phyloP scores from a whole-genome alignment of 148 eudicot species.

The Pouteria glomerata region DNA sequence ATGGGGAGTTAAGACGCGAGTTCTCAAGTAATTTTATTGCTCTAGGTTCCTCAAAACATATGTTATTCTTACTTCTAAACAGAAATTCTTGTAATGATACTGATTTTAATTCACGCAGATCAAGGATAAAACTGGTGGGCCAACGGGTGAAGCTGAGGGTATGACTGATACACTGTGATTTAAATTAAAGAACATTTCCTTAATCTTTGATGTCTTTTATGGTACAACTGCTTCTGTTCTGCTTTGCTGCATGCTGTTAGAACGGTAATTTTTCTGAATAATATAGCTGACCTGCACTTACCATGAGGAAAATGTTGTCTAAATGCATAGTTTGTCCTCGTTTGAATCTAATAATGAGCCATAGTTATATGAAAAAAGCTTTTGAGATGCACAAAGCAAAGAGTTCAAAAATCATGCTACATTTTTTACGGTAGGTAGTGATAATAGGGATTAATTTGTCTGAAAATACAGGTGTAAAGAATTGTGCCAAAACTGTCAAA shows the following conservation, averaged over 20 bases:
- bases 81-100: neutral
- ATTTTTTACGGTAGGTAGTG: neutral
- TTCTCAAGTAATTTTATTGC: constrained; percentile 1
- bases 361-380: neutral
- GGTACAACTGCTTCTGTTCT: neutral
- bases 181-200: neutral
- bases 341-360: neutral
- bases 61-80: neutral
- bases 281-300: neutral
- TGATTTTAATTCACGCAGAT: constrained; percentile 14
- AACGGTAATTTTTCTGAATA: neutral
- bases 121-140: constrained; percentile 18
- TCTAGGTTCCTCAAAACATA: neutral
- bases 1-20: too few relatives aligned
- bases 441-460: neutral
- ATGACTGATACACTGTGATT: constrained; percentile 7
- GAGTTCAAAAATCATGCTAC: constrained; percentile 7
- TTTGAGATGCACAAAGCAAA: constrained; percentile 15
- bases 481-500: neutral
- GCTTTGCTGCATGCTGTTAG: neutral
- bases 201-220: neutral
- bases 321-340: neutral
- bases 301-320: neutral
- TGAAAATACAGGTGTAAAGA: neutral
- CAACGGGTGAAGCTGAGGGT: constrained; percentile 31